Evolutionary conservation across 768 basidiomycete genomes (phyloP).

Genomic region (Auricularia cornea): DNA sequence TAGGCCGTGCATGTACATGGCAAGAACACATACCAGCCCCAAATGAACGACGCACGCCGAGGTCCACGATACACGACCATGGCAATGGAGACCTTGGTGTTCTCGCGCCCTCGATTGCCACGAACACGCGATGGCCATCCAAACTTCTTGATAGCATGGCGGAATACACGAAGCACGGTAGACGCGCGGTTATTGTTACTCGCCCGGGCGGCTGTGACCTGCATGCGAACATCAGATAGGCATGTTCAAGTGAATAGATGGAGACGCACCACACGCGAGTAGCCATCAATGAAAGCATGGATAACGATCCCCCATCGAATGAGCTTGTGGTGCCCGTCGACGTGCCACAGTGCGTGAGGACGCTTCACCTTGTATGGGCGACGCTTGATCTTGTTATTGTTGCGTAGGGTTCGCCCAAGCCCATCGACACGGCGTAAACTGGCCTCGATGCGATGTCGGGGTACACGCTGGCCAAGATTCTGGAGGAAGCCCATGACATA

Average conservation of each 20-base stretch:
- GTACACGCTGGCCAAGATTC: slow-evolving; percentile 16
- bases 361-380: too few relatives aligned
- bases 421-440: slow-evolving; percentile 18
- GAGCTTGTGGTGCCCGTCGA: too few relatives aligned
- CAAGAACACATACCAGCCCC: slow-evolving; percentile 16
- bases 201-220: slow-evolving; percentile 16
- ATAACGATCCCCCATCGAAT: slow-evolving; percentile 6
- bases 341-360: too few relatives aligned
- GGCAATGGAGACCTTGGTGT: slow-evolving; percentile 22
- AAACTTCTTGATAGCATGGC: slow-evolving; percentile 7
- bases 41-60: slow-evolving; percentile 22
- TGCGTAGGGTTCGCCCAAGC: slow-evolving; percentile 14
- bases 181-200: slow-evolving; percentile 19
- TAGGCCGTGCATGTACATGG: background rate
- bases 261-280: background rate
- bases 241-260: too few relatives aligned
- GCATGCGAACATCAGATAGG: background rate
- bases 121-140: slow-evolving; percentile 22
- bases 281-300: slow-evolving; percentile 9
- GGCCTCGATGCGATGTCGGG: slow-evolving; percentile 12
- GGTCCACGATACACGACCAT: slow-evolving; percentile 29
- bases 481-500: slow-evolving; percentile 20
- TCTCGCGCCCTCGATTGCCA: slow-evolving; percentile 31
- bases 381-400: slow-evolving; percentile 8
- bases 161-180: slow-evolving; percentile 20